Conservation (phyloP, 805 yeast species). For the Ogataea trehaloabstinens region DNA sequence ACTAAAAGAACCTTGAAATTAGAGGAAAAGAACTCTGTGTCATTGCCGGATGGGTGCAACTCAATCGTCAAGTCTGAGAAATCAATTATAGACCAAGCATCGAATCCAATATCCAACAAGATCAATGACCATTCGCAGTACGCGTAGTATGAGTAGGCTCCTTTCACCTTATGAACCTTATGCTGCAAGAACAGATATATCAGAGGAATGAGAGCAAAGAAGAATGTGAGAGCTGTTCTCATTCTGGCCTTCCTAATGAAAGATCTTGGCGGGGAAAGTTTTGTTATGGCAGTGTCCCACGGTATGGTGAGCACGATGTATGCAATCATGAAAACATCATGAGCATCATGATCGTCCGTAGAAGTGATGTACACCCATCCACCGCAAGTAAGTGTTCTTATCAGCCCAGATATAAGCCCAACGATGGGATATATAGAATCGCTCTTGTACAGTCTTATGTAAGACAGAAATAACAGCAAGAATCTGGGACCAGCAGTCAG, state of each 20-base stretch:
- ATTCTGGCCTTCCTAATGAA: constrained; percentile 49
- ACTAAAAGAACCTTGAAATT: constrained; percentile 23
- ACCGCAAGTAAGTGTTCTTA: constrained; percentile 95
- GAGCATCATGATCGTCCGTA: constrained; percentile 95
- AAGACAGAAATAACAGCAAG: constrained; percentile 52
- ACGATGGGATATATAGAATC: constrained; percentile 38
- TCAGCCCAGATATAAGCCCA: constrained; percentile 60
- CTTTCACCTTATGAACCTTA: constrained; percentile 80
- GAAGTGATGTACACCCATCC: constrained; percentile 98
- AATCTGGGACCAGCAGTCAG: constrained; percentile 92
- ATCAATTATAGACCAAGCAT: constrained; percentile 72
- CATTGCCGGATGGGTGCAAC: constrained; percentile 26
- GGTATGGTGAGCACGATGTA: constrained; percentile 89
- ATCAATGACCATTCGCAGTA: constrained; percentile 93
- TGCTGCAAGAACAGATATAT: constrained; percentile 90
- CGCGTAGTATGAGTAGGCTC: constrained; percentile 95
- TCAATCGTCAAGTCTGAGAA: constrained; percentile 60
- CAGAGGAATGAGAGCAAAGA: constrained; percentile 73
- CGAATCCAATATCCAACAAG: constrained; percentile 79
- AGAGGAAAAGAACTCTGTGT: constrained; percentile 25
- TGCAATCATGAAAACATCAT: constrained; percentile 91
- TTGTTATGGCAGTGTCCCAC: constrained; percentile 71
- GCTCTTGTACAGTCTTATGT: constrained; percentile 43
- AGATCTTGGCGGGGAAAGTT: constrained; percentile 45
- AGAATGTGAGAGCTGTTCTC: constrained; percentile 58